These are phyloP conservation scores for Fraxinus cuspidata DNA, from an alignment of 257 asterid genomes.

Conservation along the genomic window DNA sequence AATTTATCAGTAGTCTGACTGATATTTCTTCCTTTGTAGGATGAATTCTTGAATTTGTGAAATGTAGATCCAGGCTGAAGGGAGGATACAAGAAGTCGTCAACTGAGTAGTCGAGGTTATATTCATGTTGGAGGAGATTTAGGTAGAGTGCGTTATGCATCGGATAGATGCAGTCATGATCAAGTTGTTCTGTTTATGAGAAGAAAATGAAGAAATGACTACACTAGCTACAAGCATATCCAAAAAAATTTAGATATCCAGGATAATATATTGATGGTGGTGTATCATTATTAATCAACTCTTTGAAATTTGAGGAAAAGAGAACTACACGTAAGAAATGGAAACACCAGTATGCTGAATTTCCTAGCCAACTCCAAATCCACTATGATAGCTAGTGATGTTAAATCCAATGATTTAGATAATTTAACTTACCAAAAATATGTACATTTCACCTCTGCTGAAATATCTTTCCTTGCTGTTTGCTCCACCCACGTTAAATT, in stretches of 20 bases:
- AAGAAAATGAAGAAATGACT: not conserved
- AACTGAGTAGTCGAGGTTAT: not conserved
- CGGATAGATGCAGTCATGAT: not conserved
- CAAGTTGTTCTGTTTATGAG: not conserved
- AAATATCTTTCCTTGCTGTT: not conserved
- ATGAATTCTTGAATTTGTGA: not conserved
- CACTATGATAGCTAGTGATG: not conserved
- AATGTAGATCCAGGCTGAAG: not conserved
- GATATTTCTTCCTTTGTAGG: not conserved
- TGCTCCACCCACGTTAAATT: slow-evolving; percentile 7
- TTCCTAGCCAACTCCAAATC: not conserved
- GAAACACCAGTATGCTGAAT: not conserved
- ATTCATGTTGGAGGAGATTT: not conserved
- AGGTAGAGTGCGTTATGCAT: not conserved
- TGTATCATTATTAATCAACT: not conserved
- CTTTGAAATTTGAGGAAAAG: not conserved
- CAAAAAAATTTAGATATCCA: not conserved
- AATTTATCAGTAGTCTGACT: not conserved
- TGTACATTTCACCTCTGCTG: not conserved
- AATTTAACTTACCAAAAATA: not conserved
- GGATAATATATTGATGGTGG: slow-evolving; percentile 1
- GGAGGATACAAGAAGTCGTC: not conserved
- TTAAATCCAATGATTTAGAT: not conserved
- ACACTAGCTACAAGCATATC: not conserved
- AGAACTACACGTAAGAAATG: not conserved